Evolutionary conservation across 495 filamentous ascomycete genomes (phyloP), one percentile per base, ranked within the genome.

Genomic region (Penicillium canescens): DNA sequence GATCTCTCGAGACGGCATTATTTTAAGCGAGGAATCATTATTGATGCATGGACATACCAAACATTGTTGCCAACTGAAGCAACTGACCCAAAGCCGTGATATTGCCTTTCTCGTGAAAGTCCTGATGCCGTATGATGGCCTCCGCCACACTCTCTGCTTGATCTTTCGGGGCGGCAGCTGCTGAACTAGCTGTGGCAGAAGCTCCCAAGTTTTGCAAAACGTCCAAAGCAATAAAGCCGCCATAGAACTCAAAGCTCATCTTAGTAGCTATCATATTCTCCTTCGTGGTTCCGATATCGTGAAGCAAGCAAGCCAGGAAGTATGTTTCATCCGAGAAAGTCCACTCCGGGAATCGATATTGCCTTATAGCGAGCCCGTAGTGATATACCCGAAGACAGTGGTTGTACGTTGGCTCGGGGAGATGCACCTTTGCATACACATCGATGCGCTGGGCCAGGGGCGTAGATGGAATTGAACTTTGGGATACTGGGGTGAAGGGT

Each of bases 121-220:
- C 90, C 66, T 93, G 89, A 71, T 96, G 91, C 3, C 90, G 80
- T 56, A 94, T 90, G 45, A 96, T 85, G 16, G 89, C 84, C 65
- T 95, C 91, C 2, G 78, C 76, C 11, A 95, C 87, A 28, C 81
- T 83, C 66, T 96, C 91, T 2, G 88, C 86, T 65, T 92, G 86
- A 13, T 76, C 75, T 23, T 69, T 65, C 0, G 83, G 73, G 0
- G 85, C 81, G 2, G 61, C 61, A 1, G 71, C 46, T 54, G 7
- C 46, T 12, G 34, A 13, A 11, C 56, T 8, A 16, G 6, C 18
- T 35, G 31, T 39, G 33, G 57, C 58, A 53, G 33, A 38, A 12
- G 28, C 18, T 3, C 18, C n/a, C 21, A 20, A 21, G 18, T 34
- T 21, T 59, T 75, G 61, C 0, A 89, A 61, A 0, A 80, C 68